Conservation (phyloP, 176 grass and related monocot species). For the Tuctoria greenei region DNA sequence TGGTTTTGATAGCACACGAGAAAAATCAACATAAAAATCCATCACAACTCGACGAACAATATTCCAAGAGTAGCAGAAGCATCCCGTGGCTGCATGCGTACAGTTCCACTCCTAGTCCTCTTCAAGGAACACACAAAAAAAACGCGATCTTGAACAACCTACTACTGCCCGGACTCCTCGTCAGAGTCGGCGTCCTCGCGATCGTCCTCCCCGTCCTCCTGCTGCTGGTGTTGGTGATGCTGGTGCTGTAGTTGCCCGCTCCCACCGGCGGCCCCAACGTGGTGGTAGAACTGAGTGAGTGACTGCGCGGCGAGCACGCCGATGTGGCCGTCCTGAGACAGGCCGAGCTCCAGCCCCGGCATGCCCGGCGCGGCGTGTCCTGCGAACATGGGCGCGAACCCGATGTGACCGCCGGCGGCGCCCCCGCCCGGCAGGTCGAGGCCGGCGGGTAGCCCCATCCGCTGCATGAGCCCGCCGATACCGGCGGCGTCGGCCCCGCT, state of each 20-base stretch:
- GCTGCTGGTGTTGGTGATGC: slow-evolving; percentile 58
- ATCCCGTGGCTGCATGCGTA: slow-evolving; percentile 43
- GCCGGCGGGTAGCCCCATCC: slow-evolving; percentile 54
- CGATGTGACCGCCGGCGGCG: slow-evolving; percentile 45
- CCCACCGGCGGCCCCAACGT: slow-evolving; percentile 40
- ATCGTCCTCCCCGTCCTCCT: slow-evolving; percentile 59
- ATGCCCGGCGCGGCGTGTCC: slow-evolving; percentile 50
- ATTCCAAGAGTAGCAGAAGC: slow-evolving; percentile 40
- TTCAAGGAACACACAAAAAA: slow-evolving; percentile 19
- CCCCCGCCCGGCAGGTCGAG: slow-evolving; percentile 39
- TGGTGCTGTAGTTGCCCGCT: slow-evolving; percentile 57
- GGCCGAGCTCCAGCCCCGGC: slow-evolving; percentile 69
- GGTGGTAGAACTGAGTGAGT: slow-evolving; percentile 72
- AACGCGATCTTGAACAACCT: background rate
- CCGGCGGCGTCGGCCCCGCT: slow-evolving; percentile 25
- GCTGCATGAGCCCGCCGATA: slow-evolving; percentile 41
- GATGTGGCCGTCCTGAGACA: slow-evolving; percentile 74
- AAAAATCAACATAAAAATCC: slow-evolving; percentile 55
- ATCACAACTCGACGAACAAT: slow-evolving; percentile 52
- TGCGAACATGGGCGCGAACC: slow-evolving; percentile 64
- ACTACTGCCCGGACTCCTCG: slow-evolving; percentile 64
- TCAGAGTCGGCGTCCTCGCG: slow-evolving; percentile 55
- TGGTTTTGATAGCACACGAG: slow-evolving; percentile 42
- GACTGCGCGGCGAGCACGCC: slow-evolving; percentile 57
- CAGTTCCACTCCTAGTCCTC: slow-evolving; percentile 26